Evolutionary conservation across 169 alveolate genomes (phyloP).

Genomic region (Plasmodium knowlesi): DNA sequence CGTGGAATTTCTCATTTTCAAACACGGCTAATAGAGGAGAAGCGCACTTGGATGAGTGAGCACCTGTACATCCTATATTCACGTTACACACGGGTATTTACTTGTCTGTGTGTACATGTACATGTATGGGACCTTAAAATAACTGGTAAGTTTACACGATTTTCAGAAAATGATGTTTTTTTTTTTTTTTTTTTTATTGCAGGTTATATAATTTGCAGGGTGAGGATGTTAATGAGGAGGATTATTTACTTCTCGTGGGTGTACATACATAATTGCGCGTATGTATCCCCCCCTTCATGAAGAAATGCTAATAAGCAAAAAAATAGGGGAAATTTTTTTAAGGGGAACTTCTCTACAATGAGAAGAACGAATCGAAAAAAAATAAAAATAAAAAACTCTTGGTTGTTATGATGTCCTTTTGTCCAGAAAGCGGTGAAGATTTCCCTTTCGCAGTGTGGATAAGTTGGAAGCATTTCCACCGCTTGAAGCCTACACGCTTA

Average conservation of each 20-base stretch:
- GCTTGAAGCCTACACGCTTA: background rate
- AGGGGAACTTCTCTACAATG: background rate
- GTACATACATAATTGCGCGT: background rate
- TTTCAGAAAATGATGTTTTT: background rate
- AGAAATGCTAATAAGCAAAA: background rate
- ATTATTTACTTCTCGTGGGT: background rate
- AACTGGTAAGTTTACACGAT: background rate
- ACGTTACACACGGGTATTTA: background rate
- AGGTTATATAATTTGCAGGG: background rate
- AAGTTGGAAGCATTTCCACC: background rate
- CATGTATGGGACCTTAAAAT: background rate
- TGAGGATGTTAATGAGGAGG: background rate
- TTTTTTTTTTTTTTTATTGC: background rate
- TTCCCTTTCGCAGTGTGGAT: background rate
- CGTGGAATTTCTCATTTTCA: conserved; percentile 61
- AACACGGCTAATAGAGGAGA: conserved; percentile 44
- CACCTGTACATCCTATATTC: background rate
- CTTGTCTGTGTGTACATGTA: background rate
- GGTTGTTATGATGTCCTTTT: background rate
- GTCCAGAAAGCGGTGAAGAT: background rate
- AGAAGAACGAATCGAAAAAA: background rate
- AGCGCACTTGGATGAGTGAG: background rate
- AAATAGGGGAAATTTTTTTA: background rate
- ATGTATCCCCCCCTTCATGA: background rate
- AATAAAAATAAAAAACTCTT: background rate